Evolutionary conservation across 2,329 filamentous ascomycete genomes (phyloP), one percentile per base, ranked within the genome.

Genomic region (Aspergillus felis): DNA sequence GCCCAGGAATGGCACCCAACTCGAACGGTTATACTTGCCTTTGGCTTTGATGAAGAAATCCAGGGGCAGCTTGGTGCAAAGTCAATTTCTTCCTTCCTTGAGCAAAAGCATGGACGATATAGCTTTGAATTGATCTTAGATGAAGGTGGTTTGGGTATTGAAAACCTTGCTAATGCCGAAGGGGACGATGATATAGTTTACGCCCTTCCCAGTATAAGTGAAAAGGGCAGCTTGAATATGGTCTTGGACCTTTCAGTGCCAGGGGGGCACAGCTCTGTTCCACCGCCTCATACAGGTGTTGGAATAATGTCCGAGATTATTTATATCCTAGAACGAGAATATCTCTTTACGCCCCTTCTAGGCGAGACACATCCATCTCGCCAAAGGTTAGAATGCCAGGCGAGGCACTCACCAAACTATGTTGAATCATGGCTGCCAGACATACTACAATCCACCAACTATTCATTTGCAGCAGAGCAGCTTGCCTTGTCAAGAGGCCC

Each of bases 261-360:
- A 2, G 86, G 86, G 14, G 86, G 86, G 0, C 86, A 88, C 68
- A 84, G 81, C 53, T 87, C 82, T 3, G 71, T 78, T 0, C 83
- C 85, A 44, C 82, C 82, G 17, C 79, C 83, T 1, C 87, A 90
- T 70, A 90, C 87, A 0, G 85, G 85, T 10, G 89, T 90, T 53
- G 87, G 87, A 5, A 86, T 90, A 60, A 78, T 87, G 55, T 79
- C 84, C 8, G 85, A 90, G 66, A 81, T 90, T 38, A 81, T 90
- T 57, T 79, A 81, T n/a, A 72, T 79, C n/a, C 82, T 90, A 1
- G 87, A 90, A 65, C 66, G 66, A 2, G 71, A 77, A 1, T 75
- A 83, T 38, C 78, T 83, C 0, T 88, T 84, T 68, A 71, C 77
- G 3, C 81, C 84, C 2, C 73, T 72, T 35, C 73, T 84, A 3